These are phyloP conservation scores for Podospora pseudocomata DNA, from an alignment of 495 filamentous ascomycete genomes.

Conservation along the genomic window DNA sequence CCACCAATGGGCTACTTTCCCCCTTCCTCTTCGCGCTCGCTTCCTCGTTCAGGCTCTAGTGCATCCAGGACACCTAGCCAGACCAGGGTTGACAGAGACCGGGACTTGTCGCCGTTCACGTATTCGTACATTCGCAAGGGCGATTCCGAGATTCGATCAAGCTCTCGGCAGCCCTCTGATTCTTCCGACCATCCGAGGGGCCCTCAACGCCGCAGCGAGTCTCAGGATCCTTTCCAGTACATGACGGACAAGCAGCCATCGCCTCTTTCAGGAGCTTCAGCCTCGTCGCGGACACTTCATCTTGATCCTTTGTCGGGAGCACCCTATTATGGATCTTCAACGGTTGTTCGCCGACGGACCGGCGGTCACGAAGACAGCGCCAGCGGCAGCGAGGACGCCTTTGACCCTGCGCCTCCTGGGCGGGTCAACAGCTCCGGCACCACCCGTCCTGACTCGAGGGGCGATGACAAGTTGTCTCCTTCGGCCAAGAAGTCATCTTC, in stretches of 20 bases:
- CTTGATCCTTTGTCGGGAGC: neutral
- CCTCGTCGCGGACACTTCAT: slow-evolving; percentile 20
- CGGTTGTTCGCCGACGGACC: slow-evolving; percentile 5
- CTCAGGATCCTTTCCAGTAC: slow-evolving; percentile 41
- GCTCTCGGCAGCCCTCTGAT: slow-evolving; percentile 35
- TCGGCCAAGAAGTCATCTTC: neutral
- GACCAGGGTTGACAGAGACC: slow-evolving; percentile 19
- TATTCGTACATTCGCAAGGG: slow-evolving; percentile 38
- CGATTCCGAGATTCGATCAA: slow-evolving; percentile 5
- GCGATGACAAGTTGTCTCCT: slow-evolving; percentile 7
- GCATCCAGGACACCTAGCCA: slow-evolving; percentile 30
- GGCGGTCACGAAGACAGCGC: slow-evolving; percentile 2
- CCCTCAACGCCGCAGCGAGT: slow-evolving; percentile 8
- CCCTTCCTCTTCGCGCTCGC: slow-evolving; percentile 30
- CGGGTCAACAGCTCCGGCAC: neutral
- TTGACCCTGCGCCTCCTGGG: neutral
- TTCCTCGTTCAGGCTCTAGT: slow-evolving; percentile 32
- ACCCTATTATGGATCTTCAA: slow-evolving; percentile 8
- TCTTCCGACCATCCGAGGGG: slow-evolving; percentile 19
- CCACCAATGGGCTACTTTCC: slow-evolving; percentile 39
- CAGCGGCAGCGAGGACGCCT: slow-evolving; percentile 10
- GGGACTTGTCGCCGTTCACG: slow-evolving; percentile 39
- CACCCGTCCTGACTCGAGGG: neutral
- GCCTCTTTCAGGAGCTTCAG: slow-evolving; percentile 24
- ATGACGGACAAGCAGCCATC: slow-evolving; percentile 32